These are phyloP conservation scores for Hyaloperonospora brassicae DNA, from an alignment of 352 stramenopile genomes.

Conservation along the genomic window DNA sequence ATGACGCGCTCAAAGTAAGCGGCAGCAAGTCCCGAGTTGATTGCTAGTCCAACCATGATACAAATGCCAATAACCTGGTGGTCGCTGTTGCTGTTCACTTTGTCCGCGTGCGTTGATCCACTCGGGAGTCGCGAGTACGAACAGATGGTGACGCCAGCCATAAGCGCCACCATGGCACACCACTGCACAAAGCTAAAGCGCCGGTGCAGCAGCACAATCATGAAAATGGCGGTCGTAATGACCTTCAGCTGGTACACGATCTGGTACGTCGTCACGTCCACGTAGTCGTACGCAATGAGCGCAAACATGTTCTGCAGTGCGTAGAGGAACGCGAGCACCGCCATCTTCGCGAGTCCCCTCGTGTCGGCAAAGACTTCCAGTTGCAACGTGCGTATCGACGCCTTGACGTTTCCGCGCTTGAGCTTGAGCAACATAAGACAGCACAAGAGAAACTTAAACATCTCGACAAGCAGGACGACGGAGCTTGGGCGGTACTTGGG, in stretches of 20 bases:
- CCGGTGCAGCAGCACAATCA: conserved; percentile 81
- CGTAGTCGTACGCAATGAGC: conserved; percentile 83
- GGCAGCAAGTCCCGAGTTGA: conserved; percentile 83
- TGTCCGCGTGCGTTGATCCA: conserved; percentile 14
- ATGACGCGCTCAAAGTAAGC: conserved; percentile 85
- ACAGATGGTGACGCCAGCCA: conserved; percentile 78
- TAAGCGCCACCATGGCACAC: conserved; percentile 78
- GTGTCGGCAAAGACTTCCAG: conserved; percentile 75
- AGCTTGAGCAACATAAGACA: conserved; percentile 59
- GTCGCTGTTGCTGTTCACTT: conserved; percentile 32
- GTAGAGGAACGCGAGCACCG: conserved; percentile 78
- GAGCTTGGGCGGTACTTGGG: conserved; percentile 81
- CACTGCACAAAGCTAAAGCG: conserved; percentile 80
- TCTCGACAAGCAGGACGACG: conserved; percentile 73
- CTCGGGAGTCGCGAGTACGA: conserved; percentile 69
- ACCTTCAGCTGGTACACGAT: conserved; percentile 89
- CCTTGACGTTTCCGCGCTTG: conserved; percentile 49
- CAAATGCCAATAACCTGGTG: conserved; percentile 60
- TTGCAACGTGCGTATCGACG: conserved; percentile 51
- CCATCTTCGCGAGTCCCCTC: conserved; percentile 77
- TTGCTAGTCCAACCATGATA: conserved; percentile 65
- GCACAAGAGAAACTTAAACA: conserved; percentile 78
- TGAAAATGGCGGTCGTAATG: conserved; percentile 86
- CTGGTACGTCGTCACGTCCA: conserved; percentile 85
- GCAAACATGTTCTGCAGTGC: conserved; percentile 84